These are phyloP conservation scores for Metschnikowia proteae DNA, from an alignment of 805 yeast genomes.

Conservation along the genomic window DNA sequence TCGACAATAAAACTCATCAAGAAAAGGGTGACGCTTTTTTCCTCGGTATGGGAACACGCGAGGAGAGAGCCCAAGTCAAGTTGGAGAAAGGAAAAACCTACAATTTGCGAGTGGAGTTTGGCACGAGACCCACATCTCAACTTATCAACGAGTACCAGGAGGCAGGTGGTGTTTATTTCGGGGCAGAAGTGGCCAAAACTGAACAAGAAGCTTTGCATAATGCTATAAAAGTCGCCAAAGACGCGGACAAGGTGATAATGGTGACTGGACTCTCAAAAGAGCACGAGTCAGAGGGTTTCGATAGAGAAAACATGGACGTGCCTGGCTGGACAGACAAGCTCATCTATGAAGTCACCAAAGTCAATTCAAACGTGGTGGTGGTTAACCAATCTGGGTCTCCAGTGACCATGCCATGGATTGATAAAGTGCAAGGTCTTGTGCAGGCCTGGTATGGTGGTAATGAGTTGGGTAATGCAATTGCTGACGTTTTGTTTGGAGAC, in stretches of 20 bases:
- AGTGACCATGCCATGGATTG: conserved; percentile 30
- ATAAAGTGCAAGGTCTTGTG: conserved; percentile 22
- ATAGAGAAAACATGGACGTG: conserved; percentile 27
- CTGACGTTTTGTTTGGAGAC: conserved; percentile 32
- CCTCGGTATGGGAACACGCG: conserved; percentile 50
- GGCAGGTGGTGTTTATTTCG: conserved; percentile 28
- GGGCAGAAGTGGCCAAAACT: conserved; percentile 19
- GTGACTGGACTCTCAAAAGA: conserved; percentile 27
- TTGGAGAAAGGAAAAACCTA: conserved; percentile 45
- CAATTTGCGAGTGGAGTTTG: conserved; percentile 47
- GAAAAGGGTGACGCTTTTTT: conserved; percentile 47
- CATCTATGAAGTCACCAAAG: conserved; percentile 24
- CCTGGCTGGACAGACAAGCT: conserved; percentile 27
- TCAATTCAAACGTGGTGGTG: conserved; percentile 28
- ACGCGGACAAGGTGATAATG: conserved; percentile 28
- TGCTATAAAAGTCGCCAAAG: conserved; percentile 26
- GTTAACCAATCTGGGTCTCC: conserved; percentile 36
- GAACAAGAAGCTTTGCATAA: conserved; percentile 23
- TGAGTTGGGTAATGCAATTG: conserved; percentile 31
- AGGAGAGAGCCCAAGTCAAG: conserved; percentile 37
- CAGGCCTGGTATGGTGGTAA: conserved; percentile 39
- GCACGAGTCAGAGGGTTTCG: conserved; percentile 32
- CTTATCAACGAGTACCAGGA: conserved; percentile 15
- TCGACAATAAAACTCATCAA: conserved; percentile 56
- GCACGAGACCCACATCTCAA: conserved; percentile 42